Conservation (phyloP, 768 basidiomycete genomes). For the Boletus eberwhitei region DNA sequence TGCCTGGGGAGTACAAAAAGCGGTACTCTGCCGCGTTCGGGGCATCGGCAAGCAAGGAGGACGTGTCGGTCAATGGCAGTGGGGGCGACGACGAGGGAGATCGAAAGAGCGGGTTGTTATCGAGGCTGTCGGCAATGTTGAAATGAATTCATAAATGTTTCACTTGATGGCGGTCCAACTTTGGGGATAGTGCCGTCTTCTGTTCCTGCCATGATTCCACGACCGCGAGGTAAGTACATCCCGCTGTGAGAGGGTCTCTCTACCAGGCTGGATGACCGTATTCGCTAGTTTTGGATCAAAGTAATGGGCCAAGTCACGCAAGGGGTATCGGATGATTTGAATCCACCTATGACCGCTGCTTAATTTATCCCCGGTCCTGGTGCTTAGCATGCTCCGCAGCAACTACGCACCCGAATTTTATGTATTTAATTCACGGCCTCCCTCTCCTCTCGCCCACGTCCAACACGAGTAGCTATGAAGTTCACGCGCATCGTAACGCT, state of each 20-base stretch:
- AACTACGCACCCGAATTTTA: neutral
- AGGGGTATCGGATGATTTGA: too few relatives aligned
- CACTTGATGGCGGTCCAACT: neutral
- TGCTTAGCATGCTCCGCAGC: constrained; percentile 12
- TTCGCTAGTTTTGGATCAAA: too few relatives aligned
- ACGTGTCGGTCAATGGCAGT: neutral
- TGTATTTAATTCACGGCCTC: neutral
- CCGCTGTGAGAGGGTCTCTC: too few relatives aligned
- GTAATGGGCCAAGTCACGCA: too few relatives aligned
- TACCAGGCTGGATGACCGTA: too few relatives aligned
- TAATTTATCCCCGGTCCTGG: constrained; percentile 2
- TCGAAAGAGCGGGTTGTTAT: constrained; percentile 1
- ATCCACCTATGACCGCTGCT: neutral
- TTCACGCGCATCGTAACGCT: constrained; percentile 3
- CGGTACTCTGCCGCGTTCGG: constrained; percentile 40
- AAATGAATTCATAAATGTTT: neutral
- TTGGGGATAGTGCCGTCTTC: neutral
- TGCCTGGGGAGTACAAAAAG: constrained; percentile 79
- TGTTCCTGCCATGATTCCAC: neutral
- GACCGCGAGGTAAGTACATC: too few relatives aligned
- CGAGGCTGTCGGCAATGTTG: constrained; percentile 7
- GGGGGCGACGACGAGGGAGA: neutral
- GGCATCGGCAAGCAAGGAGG: neutral
- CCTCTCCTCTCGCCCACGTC: neutral
- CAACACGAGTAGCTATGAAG: constrained; percentile 12